Evolutionary conservation across 2,329 filamentous ascomycete species (phyloP).

Genomic region (Paramyrothecium sp.): DNA sequence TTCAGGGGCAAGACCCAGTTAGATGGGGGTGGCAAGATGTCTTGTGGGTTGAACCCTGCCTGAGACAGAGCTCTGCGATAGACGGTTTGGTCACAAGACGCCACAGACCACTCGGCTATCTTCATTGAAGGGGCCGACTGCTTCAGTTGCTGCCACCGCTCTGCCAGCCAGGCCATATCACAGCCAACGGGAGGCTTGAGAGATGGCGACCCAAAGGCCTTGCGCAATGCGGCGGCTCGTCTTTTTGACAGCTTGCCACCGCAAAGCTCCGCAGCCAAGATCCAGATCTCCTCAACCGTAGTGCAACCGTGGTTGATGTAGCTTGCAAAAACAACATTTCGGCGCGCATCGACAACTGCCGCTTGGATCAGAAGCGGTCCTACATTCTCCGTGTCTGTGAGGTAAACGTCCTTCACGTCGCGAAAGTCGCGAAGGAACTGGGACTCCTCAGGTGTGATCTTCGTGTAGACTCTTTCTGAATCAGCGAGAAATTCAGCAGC

Average conservation of each 20-base stretch:
- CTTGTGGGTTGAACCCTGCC: too few relatives aligned
- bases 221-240: too few relatives aligned
- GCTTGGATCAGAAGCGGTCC: slow-evolving; percentile 1
- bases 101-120: neutral
- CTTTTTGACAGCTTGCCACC: neutral
- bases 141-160: slow-evolving; percentile 1
- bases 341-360: neutral
- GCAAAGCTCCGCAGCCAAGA: neutral
- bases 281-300: neutral
- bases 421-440: neutral
- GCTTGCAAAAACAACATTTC: slow-evolving; percentile 1
- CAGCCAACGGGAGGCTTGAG: too few relatives aligned
- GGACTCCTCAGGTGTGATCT: neutral
- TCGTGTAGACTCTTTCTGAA: neutral
- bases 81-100: neutral
- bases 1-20: too few relatives aligned
- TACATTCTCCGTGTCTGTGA: neutral
- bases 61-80: neutral
- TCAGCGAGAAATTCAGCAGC: too few relatives aligned
- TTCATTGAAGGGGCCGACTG: slow-evolving; percentile 2
- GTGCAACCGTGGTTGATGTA: slow-evolving; percentile 1
- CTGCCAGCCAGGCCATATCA: too few relatives aligned
- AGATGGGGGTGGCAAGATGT: too few relatives aligned
- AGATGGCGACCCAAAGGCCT: too few relatives aligned
- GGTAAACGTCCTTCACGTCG: neutral